Evolutionary conservation across 2,329 filamentous ascomycete genomes (phyloP).

Genomic region (Aureobasidium sp.): DNA sequence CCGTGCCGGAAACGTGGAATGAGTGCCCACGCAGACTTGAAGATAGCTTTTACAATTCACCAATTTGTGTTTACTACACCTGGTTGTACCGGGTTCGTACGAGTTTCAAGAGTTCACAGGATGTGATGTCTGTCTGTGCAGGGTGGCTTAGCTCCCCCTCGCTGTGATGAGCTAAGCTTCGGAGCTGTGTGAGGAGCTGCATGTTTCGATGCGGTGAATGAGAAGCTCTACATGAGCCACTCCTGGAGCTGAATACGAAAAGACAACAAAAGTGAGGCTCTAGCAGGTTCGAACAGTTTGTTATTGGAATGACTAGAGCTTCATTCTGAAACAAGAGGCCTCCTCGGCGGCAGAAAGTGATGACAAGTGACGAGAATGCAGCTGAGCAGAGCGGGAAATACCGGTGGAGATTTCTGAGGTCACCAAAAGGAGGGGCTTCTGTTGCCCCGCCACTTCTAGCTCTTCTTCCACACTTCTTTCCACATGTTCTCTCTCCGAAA

Average conservation of each 20-base stretch:
- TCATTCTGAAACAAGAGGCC: neutral
- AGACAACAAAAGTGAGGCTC: neutral
- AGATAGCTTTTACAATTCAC: neutral
- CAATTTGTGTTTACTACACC: neutral
- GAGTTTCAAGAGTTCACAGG: neutral
- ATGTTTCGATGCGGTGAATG: neutral
- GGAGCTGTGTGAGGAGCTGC: neutral
- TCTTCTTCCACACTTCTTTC: neutral
- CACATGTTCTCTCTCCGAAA: constrained; percentile 11
- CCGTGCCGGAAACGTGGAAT: too few relatives aligned
- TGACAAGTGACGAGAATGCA: neutral
- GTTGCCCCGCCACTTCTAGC: constrained; percentile 4
- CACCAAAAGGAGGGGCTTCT: neutral
- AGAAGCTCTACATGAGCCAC: neutral
- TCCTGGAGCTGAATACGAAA: neutral
- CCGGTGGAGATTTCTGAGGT: neutral
- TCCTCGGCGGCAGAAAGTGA: neutral
- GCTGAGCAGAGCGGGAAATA: too few relatives aligned
- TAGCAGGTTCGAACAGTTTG: neutral
- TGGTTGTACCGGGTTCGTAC: neutral
- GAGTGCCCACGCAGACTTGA: neutral
- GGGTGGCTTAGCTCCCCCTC: constrained; percentile 3
- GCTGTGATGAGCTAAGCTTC: constrained; percentile 4
- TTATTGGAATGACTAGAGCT: neutral
- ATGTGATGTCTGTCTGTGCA: neutral